A percentile compares a stretch with the other conserved stretches of the same genome.
phyloP scores from a whole-genome alignment of 768 basidiomycete species.

The Collybia mongolica region DNA sequence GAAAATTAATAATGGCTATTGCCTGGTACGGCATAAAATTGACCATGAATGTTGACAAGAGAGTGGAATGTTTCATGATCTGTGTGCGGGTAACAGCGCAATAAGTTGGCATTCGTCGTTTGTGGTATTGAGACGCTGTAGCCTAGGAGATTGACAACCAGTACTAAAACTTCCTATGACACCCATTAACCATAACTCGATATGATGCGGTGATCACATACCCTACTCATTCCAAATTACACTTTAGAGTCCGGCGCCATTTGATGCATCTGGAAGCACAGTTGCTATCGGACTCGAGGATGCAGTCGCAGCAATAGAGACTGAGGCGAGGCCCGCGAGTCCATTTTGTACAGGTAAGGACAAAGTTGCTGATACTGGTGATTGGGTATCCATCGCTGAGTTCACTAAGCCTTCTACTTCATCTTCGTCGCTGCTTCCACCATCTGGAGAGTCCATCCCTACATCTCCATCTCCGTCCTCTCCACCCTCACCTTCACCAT shows the following conservation, averaged over 20 bases:
- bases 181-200: too few relatives aligned
- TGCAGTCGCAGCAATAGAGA: background rate
- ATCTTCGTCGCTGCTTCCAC: conserved; percentile 19
- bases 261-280: background rate
- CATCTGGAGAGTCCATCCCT: conserved; percentile 16
- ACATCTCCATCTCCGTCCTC: conserved; percentile 17
- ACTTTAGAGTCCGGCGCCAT: background rate
- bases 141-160: too few relatives aligned
- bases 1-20: too few relatives aligned
- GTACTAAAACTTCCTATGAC: too few relatives aligned
- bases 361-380: conserved; percentile 14
- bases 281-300: background rate
- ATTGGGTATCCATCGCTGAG: conserved; percentile 18
- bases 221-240: background rate
- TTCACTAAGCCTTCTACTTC: conserved; percentile 31
- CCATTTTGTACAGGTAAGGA: background rate
- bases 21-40: too few relatives aligned
- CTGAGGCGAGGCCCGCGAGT: background rate
- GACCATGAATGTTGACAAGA: too few relatives aligned
- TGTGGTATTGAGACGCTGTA: too few relatives aligned
- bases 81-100: too few relatives aligned
- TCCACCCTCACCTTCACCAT: conserved; percentile 23
- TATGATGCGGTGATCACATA: too few relatives aligned
- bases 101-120: too few relatives aligned
- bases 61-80: too few relatives aligned